Evolutionary conservation across 306 rosid species (phyloP).

Genomic region (Dalbergia cochinchinensis): DNA sequence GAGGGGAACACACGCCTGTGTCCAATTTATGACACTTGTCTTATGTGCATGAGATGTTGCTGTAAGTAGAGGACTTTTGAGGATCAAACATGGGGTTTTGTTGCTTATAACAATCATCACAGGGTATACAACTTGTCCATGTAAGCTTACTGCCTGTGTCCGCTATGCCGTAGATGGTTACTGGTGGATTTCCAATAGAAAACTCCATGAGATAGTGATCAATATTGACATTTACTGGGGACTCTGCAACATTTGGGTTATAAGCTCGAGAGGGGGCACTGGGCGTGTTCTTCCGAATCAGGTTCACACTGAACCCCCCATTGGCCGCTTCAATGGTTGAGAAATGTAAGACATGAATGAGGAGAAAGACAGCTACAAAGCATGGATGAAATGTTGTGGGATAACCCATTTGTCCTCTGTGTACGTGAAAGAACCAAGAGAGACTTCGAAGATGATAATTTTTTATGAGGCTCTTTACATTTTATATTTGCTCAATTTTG

Average conservation of each 20-base stretch:
- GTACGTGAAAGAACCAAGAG: too few species aligned
- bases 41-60: slow-evolving; percentile 41
- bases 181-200: slow-evolving; percentile 54
- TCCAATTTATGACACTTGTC: slow-evolving; percentile 34
- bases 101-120: slow-evolving; percentile 54
- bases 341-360: slow-evolving; percentile 8
- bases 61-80: slow-evolving; percentile 48
- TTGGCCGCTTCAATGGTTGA: slow-evolving; percentile 14
- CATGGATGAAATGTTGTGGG: not conserved
- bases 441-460: too few species aligned
- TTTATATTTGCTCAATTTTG: too few species aligned
- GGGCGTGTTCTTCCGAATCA: slow-evolving; percentile 30
- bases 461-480: too few species aligned
- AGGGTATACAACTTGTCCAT: slow-evolving; percentile 59
- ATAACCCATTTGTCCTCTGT: not conserved
- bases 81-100: slow-evolving; percentile 49
- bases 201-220: slow-evolving; percentile 53
- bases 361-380: not conserved
- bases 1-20: slow-evolving; percentile 29
- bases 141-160: slow-evolving; percentile 63
- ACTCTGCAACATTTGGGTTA: not conserved
- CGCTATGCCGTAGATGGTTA: slow-evolving; percentile 40
- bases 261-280: slow-evolving; percentile 7
- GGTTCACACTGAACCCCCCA: slow-evolving; percentile 46
- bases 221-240: slow-evolving; percentile 6